Evolutionary conservation across 768 basidiomycete species (phyloP).

Genomic region (Tubosaeta brunneosetosa): DNA sequence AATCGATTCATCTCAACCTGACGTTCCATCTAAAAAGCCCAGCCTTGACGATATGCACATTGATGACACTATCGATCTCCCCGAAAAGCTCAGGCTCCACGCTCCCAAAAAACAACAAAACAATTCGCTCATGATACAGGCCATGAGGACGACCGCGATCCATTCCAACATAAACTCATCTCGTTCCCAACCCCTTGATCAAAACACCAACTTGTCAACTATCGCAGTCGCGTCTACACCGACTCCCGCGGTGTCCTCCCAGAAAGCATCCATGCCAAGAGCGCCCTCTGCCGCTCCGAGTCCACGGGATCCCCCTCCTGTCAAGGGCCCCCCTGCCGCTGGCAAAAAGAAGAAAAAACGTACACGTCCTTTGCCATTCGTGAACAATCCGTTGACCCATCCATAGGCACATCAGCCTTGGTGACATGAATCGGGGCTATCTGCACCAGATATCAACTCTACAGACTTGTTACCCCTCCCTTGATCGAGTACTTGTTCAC

Average conservation of each 20-base stretch:
- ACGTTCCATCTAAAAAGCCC: conserved; percentile 40
- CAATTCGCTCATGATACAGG: conserved; percentile 62
- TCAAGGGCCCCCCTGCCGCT: conserved; percentile 46
- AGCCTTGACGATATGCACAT: conserved; percentile 24
- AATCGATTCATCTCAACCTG: conserved; percentile 46
- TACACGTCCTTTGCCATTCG: conserved; percentile 28
- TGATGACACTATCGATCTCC: conserved; percentile 18
- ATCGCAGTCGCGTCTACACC: conserved; percentile 22
- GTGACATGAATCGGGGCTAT: conserved; percentile 11
- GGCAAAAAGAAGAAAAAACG: conserved; percentile 78
- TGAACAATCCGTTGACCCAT: conserved; percentile 3
- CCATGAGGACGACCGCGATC: conserved; percentile 74
- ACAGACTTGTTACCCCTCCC: background rate
- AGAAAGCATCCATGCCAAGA: conserved; percentile 30
- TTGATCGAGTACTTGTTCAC: background rate
- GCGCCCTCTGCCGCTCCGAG: conserved; percentile 31
- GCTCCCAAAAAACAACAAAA: conserved; percentile 59
- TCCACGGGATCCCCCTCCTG: conserved; percentile 40
- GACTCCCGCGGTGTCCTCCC: conserved; percentile 34
- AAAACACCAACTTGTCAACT: conserved; percentile 25
- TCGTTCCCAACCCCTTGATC: conserved; percentile 29
- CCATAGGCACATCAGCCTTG: conserved; percentile 24
- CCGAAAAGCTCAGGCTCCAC: conserved; percentile 24
- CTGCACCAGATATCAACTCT: background rate
- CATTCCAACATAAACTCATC: conserved; percentile 57